Conservation (phyloP, 306 rosid genomes). For the Acacia confusa region DNA sequence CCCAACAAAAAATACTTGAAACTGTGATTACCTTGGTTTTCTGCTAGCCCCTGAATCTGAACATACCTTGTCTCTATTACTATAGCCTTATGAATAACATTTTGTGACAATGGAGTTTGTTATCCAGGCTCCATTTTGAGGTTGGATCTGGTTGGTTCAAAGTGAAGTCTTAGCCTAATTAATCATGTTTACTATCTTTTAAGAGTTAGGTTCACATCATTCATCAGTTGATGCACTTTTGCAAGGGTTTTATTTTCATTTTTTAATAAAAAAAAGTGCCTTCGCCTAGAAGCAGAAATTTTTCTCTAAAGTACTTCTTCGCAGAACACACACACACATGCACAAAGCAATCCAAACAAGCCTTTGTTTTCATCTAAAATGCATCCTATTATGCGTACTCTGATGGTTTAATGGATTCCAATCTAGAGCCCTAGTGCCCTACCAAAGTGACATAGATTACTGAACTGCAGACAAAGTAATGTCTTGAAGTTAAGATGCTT, state of each 20-base stretch:
- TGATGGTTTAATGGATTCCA: background rate
- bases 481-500: constrained; percentile 34
- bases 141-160: background rate
- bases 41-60: background rate
- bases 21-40: background rate
- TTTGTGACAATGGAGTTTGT: background rate
- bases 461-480: constrained; percentile 11
- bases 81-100: background rate
- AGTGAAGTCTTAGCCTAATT: constrained; percentile 11
- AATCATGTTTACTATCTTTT: background rate
- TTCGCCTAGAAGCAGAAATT: background rate
- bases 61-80: background rate
- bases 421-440: background rate
- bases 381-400: background rate
- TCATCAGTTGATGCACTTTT: too few relatives aligned
- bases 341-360: background rate
- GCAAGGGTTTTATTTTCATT: background rate
- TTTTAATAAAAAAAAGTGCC: background rate
- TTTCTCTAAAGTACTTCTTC: background rate
- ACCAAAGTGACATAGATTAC: background rate
- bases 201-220: too few relatives aligned
- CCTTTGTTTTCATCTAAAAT: background rate
- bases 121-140: background rate
- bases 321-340: background rate
- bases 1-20: background rate